These are phyloP conservation scores for Poterioochromonas sp. DNA, from an alignment of 352 stramenopile species.

Conservation along the genomic window DNA sequence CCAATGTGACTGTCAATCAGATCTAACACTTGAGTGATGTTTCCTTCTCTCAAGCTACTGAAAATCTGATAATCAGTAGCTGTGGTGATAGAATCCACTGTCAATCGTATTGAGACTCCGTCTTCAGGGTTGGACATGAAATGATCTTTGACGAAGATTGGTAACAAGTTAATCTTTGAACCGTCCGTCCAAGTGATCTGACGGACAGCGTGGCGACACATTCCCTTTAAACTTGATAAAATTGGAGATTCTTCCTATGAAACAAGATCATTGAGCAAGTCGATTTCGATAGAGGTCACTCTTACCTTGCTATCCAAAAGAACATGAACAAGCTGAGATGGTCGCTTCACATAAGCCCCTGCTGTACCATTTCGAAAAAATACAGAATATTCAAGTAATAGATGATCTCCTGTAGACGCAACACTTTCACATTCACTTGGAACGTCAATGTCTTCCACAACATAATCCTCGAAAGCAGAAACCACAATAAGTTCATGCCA, in stretches of 20 bases:
- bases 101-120: not conserved
- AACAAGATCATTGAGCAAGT: not conserved
- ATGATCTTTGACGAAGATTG: not conserved
- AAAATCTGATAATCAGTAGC: constrained; percentile 13
- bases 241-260: constrained; percentile 6
- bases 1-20: constrained; percentile 2
- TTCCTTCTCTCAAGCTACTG: not conserved
- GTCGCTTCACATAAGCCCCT: not conserved
- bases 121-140: not conserved
- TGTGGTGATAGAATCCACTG: not conserved
- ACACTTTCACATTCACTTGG: constrained; percentile 7
- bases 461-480: not conserved
- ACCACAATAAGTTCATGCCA: too few species aligned
- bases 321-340: not conserved
- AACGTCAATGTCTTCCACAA: not conserved
- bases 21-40: not conserved
- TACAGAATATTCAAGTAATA: constrained; percentile 7
- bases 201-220: constrained; percentile 6
- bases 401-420: not conserved
- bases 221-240: constrained; percentile 2
- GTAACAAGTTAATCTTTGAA: not conserved
- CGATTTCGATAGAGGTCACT: not conserved
- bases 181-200: not conserved
- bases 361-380: not conserved
- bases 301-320: not conserved